Base-by-base conservation (phyloP, 139 green algal species). In the Pleodorina starrii region DNA sequence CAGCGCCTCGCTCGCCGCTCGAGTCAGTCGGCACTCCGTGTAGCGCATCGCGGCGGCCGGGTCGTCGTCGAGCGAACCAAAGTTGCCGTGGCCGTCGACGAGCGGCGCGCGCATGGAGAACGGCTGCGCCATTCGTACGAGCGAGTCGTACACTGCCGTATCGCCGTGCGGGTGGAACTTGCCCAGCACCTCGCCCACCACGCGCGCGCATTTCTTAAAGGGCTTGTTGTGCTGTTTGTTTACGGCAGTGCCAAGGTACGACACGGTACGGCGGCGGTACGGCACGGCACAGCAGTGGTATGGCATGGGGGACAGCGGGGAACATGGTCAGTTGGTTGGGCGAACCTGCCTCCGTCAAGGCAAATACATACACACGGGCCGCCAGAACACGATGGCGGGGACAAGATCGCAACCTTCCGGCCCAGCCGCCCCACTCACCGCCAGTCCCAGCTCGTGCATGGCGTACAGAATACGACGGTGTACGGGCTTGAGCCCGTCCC, bases 111-210 rank as follows among this genome's bases (percentile, higher is more conserved):
- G 88, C 95, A 98, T 97, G 29, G 87, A 93, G 84, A 99, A 99
- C 80, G 94, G 90, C 93, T 99, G 98, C 2, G 98, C 98, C 91
- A 99, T 92, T 25, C 98, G 94, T 77, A 99, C 98, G 1, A 99
- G 91, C 0, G 97, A 95, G 85, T 98, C 97, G 85, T 99, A 99
- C 36, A 99, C 97, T 4, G 97, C 95, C 9, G 90, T 92, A 87
- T 99, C 97, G 35, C 97, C 97, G 90, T 99, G 97, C 0, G 98
- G 98, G 90, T 99, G 98, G 89, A 97, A 99, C 92, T 99, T 99
- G 42, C 98, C 98, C 88, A 99, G 93, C 84, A 99, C 98, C 91
- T 99, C 98, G 29, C 98, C 98, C 40, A 99, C 98, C 46, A 99
- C 98, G 5, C 98, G 93, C 9, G 98, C 98, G 86, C 97, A 99